These are phyloP conservation scores for Hymenoscyphus fructigenus DNA, from an alignment of 2,329 filamentous ascomycete genomes.

Conservation along the genomic window DNA sequence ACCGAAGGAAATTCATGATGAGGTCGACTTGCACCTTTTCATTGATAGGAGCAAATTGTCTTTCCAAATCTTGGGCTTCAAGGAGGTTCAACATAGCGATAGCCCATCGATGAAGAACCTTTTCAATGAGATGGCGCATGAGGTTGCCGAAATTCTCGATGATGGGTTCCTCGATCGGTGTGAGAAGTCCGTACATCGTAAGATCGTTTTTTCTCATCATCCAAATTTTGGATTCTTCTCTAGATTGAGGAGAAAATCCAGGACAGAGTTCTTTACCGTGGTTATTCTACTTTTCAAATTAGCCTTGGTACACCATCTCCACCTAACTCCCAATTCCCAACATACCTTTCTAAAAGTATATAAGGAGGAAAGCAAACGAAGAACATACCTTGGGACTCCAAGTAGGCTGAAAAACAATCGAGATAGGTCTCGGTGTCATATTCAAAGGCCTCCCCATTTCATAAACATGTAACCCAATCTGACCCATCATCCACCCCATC, in stretches of 20 bases:
- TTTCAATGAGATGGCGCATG: conserved; percentile 11
- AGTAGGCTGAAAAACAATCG: not conserved
- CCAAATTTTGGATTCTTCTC: conserved; percentile 13
- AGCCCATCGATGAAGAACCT: conserved; percentile 10
- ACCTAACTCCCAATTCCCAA: not conserved
- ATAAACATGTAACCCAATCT: not conserved
- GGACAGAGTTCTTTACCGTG: conserved; percentile 10
- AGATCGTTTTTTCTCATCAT: not conserved
- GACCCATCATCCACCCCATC: not conserved
- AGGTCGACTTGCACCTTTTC: conserved; percentile 15
- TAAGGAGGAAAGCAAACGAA: not conserved
- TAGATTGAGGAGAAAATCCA: conserved; percentile 8
- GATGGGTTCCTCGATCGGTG: conserved; percentile 9
- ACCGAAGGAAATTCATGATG: conserved; percentile 18
- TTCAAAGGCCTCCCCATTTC: not conserved
- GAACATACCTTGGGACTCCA: conserved; percentile 4
- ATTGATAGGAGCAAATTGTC: conserved; percentile 12
- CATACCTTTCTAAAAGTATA: not conserved
- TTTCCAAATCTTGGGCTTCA: not conserved
- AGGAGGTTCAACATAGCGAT: conserved; percentile 1
- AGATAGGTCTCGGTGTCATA: not conserved
- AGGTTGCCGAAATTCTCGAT: conserved; percentile 9
- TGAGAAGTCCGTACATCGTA: not conserved
- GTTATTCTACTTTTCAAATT: not conserved
- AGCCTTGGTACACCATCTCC: not conserved